Base-by-base conservation (phyloP, 23 red algal genomes). In the Gracilaria domingensis region DNA sequence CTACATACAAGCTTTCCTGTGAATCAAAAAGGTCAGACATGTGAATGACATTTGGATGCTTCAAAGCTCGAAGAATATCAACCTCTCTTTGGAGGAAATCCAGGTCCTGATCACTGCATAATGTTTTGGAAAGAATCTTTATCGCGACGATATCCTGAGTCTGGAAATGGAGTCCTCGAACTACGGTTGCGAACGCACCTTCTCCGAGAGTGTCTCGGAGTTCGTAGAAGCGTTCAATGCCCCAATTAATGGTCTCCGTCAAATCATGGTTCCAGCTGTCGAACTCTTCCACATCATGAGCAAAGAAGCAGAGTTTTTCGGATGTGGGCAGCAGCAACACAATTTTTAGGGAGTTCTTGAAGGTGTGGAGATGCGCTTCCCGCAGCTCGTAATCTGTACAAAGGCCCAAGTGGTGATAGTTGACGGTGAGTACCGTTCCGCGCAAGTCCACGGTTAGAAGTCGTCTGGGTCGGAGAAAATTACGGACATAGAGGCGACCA, bases 21-120 rank as follows among this genome's bases (percentile, higher is more conserved):
- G 95, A 89, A 37, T 96, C 88, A 54, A 96, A 96, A 28, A 92
- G 69, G 25, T 91, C 95, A 24, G 85, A 87, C 58, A 88, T 93
- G 61, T 69, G 56, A 24, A 93, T 75, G 0, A 96, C 57, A 39
- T 91, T 81, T 53, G 64, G 80, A 69, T 96, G 95, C 59, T 86
- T 82, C 26, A 96, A 50, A 16, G 65, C 33, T 23, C 29, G 38
- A 36, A 58, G 40, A 29, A 96, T 93, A 72, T 91, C 88, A 26
- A 93, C 60, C 35, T 96, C 95, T 51, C 95, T 58, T 66, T 92
- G 79, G 12, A 96, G 55, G 44, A 91, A 92, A 47, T 86, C 74
- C 20, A 87, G 26, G 18, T 95, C 76, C 61, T 96, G 77, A 16
- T 85, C 67, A 38, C 38, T 80, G 34, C 82, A 86, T 16, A 50